Base-by-base conservation (phyloP, 495 filamentous ascomycete genomes). In the Chaetomium fimeti region DNA sequence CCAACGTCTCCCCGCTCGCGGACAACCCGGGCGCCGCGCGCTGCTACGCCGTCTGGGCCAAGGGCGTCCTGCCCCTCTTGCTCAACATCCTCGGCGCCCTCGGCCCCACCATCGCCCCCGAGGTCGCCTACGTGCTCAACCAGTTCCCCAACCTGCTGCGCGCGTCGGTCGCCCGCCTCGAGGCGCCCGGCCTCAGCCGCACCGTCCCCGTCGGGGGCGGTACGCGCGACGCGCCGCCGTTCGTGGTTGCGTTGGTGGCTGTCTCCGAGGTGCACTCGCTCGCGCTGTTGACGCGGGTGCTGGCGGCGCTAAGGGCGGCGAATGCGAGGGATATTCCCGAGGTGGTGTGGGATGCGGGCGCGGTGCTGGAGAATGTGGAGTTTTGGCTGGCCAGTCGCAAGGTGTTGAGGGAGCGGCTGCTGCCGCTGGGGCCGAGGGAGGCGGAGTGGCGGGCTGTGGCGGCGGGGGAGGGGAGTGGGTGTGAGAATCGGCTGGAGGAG, bases 31-130 rank as follows among this genome's bases (percentile, higher is more conserved):
- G 83, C 20, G 68, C 81, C 0, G 81, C 82, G 29, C 79, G 87
- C 6, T 83, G 88, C 68, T 93, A 94, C 77, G 78, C 82, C 29
- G 93, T 98, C 71, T 98, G 94, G 94, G 85, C 86, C 12, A 87
- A 88, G 48, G 93, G 92, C 3, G 82, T 98, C 63, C 82, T 98
- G 1, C 93, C 94, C 0, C 75, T 98, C 13, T 86, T 93, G n/a
- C 82, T 98, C 40, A 97, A 97, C 72, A 82, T 98, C 38, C 85
- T 98, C 45, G 84, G 87, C 66, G 86, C 90, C 29, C 87, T 98
- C 27, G 90, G 91, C 24, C 79, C 87, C 1, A 85, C 90, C 3
- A 83, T 90, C 67, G 91, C 92, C 2, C 86, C 87, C 0, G 95
- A 98, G 68, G 86, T 97, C 25, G 84, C 89, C 2, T 85, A 86